phyloP scores from a whole-genome alignment of 2,329 filamentous ascomycete species.

The Aspergillus sp. region DNA sequence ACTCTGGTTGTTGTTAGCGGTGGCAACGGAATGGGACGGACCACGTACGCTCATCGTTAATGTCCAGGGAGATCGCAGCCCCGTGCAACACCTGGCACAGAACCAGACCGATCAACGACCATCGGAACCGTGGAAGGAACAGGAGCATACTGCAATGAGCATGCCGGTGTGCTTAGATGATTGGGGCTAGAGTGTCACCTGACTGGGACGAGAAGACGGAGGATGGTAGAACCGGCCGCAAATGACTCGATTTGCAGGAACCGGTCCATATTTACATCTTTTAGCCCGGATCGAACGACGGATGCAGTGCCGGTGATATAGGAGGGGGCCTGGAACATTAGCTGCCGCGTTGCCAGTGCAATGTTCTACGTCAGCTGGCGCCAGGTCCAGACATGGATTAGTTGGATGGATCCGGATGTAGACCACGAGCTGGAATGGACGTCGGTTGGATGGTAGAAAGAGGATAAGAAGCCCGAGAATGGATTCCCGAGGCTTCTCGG shows the following conservation, averaged over 20 bases:
- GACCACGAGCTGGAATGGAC: no score
- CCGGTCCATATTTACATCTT: neutral
- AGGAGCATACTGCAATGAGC: neutral
- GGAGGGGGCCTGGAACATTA: no score
- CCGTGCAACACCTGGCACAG: neutral
- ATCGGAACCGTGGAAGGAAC: neutral
- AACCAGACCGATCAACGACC: neutral
- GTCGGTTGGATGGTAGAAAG: no score
- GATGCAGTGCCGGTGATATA: neutral
- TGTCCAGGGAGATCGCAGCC: neutral
- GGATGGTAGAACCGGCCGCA: no score
- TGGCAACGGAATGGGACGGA: neutral
- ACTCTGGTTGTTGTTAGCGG: slow-evolving; percentile 26
- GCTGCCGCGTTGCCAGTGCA: neutral
- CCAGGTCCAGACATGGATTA: no score
- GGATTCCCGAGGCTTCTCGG: no score
- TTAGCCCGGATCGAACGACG: neutral
- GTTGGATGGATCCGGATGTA: no score
- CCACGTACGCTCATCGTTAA: slow-evolving; percentile 6
- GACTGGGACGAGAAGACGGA: neutral
- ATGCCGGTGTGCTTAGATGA: neutral
- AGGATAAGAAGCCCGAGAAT: no score
- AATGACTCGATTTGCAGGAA: neutral
- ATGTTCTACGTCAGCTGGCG: neutral
- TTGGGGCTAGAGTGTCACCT: neutral